These are phyloP conservation scores for Pseudogymnoascus sp. DNA, from an alignment of 2,329 filamentous ascomycete genomes.

Conservation along the genomic window DNA sequence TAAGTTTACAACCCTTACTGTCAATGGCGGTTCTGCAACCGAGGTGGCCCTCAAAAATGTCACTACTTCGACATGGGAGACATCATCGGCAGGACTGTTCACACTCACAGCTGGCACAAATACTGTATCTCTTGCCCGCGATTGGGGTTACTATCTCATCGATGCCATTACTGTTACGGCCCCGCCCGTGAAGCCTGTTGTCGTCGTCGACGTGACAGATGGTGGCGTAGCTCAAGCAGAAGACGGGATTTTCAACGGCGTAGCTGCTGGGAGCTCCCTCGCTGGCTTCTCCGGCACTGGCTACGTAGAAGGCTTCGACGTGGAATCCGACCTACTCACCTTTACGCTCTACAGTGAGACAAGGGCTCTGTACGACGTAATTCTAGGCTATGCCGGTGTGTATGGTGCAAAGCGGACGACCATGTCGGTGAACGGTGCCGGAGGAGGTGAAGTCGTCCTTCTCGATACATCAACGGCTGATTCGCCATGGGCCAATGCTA, in stretches of 20 bases:
- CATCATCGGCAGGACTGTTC: slow-evolving; percentile 35
- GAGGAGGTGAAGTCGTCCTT: slow-evolving; percentile 35
- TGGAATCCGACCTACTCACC: slow-evolving; percentile 34
- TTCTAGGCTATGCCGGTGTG: slow-evolving; percentile 36
- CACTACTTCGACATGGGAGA: slow-evolving; percentile 32
- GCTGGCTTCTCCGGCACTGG: slow-evolving; percentile 37
- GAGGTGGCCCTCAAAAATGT: slow-evolving; percentile 34
- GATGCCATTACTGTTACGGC: slow-evolving; percentile 32
- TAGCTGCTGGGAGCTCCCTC: slow-evolving; percentile 32
- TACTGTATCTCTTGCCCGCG: slow-evolving; percentile 37
- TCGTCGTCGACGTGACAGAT: slow-evolving; percentile 17
- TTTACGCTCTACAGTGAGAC: slow-evolving; percentile 33
- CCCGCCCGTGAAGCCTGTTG: slow-evolving; percentile 12
- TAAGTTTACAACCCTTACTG: slow-evolving; percentile 36
- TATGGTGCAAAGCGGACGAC: slow-evolving; percentile 39
- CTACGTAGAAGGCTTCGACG: slow-evolving; percentile 40
- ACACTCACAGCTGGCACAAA: slow-evolving; percentile 36
- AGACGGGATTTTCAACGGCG: slow-evolving; percentile 34
- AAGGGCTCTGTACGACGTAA: slow-evolving; percentile 36
- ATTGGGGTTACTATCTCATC: slow-evolving; percentile 41
- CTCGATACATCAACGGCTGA: slow-evolving; percentile 27
- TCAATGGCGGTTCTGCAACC: slow-evolving; percentile 36
- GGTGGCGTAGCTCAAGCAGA: slow-evolving; percentile 32
- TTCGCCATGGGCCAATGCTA: slow-evolving; percentile 31
- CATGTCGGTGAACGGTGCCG: slow-evolving; percentile 36